Base-by-base conservation (phyloP, 768 basidiomycete species). In the Suillus luteus region DNA sequence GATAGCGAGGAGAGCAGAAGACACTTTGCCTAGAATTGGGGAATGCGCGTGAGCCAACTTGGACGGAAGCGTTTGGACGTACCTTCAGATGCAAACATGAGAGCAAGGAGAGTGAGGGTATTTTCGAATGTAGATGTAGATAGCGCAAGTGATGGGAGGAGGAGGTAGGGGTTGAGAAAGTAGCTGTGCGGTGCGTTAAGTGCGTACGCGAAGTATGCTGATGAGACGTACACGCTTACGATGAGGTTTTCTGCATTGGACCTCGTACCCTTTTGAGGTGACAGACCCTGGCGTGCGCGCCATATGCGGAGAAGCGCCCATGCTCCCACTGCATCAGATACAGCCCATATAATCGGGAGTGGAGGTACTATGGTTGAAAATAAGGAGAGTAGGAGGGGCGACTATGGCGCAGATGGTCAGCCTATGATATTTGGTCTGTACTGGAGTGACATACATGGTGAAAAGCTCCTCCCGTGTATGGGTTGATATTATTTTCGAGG, bases 41-140 rank as follows among this genome's bases (percentile, higher is more conserved):
- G 15, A 46, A 17, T 8, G 37, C 38, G 43, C 15, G 2, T 52
- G 17, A 41, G 57, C 17, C 24, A 31, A 58, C 27, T 40, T 35
- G 17, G 54, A 11, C 14, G 19, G 12, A 60, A 8, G 40, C 11
- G 27, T 17, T 44, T 40, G 5, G 2, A 65, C 79, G 55, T 63
- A 91, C 93, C 85, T 80, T 83, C 78, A 41, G 85, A 81, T 1
- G 92, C 92, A 68, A 87, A 89, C 80, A 87, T 84, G 46, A 97
- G 73, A 5, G 89, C 70, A 1, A 90, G 68, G 2, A 96, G 79
- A 35, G 86, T 77, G 7, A 93, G 74, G 1, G 88, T 80, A 72
- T 93, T 96, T 70, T 96, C 93, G 17, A 98, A 79, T 2, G 87
- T 84, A 0, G 93, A 90, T 0, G 93, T 93, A 0, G 96, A 96